Base-by-base conservation (phyloP, 495 filamentous ascomycete species). In the Bombardia bombarda region DNA sequence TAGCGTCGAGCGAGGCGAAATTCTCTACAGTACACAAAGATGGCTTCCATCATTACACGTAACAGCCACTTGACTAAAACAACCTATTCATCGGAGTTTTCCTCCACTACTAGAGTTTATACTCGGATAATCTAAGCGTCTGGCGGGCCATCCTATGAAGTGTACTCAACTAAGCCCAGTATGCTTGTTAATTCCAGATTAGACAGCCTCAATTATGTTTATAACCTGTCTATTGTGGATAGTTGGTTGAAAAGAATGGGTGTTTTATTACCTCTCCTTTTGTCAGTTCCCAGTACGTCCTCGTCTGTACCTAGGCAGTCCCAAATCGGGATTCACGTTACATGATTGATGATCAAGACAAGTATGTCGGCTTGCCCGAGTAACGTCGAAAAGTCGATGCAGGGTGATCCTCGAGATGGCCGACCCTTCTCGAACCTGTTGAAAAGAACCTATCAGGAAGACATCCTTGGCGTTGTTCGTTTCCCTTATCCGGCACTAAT, bases 81-180 rank as follows among this genome's bases (percentile, higher is more conserved):
- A n/a, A n/a, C n/a, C n/a, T n/a, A n/a, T n/a, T n/a, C n/a, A n/a
- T n/a, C n/a, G n/a, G n/a, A n/a, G n/a, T n/a, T n/a, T n/a, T n/a
- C n/a, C n/a, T n/a, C n/a, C n/a, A 25, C 24, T 20, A 28, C 26
- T 35, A 43, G 33, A 28, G 40, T 25, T 34, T 31, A 28, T 32
- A 33, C 28, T 31, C 16, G 35, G 9, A 36, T 28, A n/a, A 13
- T 14, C 3, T 3, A 25, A 25, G 3, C 8, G 20, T n/a, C n/a
- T n/a, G n/a, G n/a, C n/a, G n/a, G n/a, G n/a, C n/a, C n/a, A n/a
- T n/a, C n/a, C n/a, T n/a, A n/a, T n/a, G n/a, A n/a, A n/a, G n/a
- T n/a, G n/a, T n/a, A n/a, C n/a, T n/a, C n/a, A n/a, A n/a, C n/a
- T n/a, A n/a, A n/a, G n/a, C n/a, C n/a, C n/a, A n/a, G n/a, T n/a